phyloP scores from a whole-genome alignment of 1,284 basidiomycete species.

The Ceratobasidium sp. region DNA sequence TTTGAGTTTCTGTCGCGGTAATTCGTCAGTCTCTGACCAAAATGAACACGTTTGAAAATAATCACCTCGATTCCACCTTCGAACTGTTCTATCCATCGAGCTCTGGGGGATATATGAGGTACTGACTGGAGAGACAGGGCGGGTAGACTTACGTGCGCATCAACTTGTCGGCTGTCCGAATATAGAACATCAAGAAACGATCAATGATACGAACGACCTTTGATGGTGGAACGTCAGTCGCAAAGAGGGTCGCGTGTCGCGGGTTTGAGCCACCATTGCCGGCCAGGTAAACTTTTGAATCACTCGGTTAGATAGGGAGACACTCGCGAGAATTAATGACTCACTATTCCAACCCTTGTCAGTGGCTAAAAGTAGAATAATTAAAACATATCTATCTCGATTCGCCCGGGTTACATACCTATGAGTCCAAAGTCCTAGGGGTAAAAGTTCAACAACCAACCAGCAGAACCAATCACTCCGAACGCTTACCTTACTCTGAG shows the following conservation, averaged over 20 bases:
- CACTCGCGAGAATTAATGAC: conserved; percentile 46
- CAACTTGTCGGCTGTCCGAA: conserved; percentile 76
- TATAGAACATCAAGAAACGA: conserved; percentile 80
- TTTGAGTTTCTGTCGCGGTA: conserved; percentile 64
- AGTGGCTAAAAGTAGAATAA: conserved; percentile 65
- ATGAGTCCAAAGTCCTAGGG: conserved; percentile 75
- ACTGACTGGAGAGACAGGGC: background rate
- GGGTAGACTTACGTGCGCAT: conserved; percentile 50
- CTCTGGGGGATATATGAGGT: conserved; percentile 61
- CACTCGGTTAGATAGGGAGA: background rate
- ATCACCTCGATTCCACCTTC: conserved; percentile 76
- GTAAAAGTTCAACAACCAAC: background rate
- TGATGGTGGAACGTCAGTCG: conserved; percentile 70
- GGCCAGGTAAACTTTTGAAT: conserved; percentile 71
- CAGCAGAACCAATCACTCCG: background rate
- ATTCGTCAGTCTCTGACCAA: background rate
- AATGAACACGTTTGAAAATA: background rate
- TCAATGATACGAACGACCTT: conserved; percentile 77
- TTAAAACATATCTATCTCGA: too few relatives aligned
- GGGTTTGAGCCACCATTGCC: conserved; percentile 83
- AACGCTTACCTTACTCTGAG: conserved; percentile 66
- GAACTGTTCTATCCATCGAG: conserved; percentile 80
- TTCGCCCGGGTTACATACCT: conserved; percentile 6
- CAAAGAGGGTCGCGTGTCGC: conserved; percentile 67
- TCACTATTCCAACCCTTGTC: conserved; percentile 81